A percentile compares a stretch with the other conserved stretches of the same genome.
Evolutionary conservation across 768 basidiomycete species (phyloP).

Genomic region (Hortiboletus campestris): DNA sequence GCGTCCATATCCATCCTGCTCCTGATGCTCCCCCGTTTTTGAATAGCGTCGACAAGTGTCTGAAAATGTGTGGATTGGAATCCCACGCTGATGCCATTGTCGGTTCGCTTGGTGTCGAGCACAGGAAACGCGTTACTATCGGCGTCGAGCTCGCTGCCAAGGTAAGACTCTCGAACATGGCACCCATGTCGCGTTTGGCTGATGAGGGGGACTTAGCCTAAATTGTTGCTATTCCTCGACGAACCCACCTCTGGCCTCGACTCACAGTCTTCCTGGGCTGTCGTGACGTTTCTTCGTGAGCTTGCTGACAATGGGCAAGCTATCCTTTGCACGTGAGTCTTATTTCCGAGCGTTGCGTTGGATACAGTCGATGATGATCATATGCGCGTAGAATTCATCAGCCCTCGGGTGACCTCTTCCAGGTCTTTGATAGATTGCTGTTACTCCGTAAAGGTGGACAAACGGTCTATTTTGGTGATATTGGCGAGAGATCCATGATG

Average conservation of each 20-base stretch:
- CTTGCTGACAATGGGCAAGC: constrained; percentile 55
- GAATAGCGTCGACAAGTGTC: constrained; percentile 49
- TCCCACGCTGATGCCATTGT: constrained; percentile 61
- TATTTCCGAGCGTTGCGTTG: not conserved
- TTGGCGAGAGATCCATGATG: constrained; percentile 22
- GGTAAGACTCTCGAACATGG: constrained; percentile 22
- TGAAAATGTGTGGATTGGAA: constrained; percentile 68
- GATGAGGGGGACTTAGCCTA: constrained; percentile 27
- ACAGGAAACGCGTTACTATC: constrained; percentile 57
- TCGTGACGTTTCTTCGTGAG: constrained; percentile 47
- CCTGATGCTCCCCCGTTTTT: not conserved
- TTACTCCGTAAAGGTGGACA: constrained; percentile 54
- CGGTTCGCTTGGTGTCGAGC: constrained; percentile 50
- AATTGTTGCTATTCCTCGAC: constrained; percentile 55
- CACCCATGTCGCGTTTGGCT: not conserved
- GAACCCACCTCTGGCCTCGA: constrained; percentile 60
- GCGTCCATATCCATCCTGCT: not conserved
- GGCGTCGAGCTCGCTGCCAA: constrained; percentile 60
- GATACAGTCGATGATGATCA: not conserved
- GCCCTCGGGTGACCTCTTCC: constrained; percentile 50
- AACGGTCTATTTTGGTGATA: constrained; percentile 65
- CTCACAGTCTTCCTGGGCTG: constrained; percentile 51
- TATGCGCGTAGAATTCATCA: constrained; percentile 18
- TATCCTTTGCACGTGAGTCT: constrained; percentile 51
- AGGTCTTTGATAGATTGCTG: constrained; percentile 49